phyloP scores from a whole-genome alignment of 2,329 filamentous ascomycete species.

The Orbilia oligospora region DNA sequence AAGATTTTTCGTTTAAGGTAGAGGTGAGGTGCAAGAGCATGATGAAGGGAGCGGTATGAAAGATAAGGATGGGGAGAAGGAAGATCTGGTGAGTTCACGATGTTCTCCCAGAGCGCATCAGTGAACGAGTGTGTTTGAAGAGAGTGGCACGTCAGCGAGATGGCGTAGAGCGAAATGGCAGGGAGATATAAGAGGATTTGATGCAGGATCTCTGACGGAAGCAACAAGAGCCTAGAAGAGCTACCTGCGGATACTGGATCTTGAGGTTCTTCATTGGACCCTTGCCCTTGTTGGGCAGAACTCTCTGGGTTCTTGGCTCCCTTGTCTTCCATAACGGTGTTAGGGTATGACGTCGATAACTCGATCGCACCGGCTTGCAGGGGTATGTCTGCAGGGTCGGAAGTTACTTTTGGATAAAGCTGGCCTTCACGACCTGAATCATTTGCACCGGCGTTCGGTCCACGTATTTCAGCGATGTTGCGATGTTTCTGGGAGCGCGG shows the following conservation, averaged over 20 bases:
- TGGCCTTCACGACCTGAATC: not conserved
- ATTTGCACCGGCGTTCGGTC: slow-evolving; percentile 10
- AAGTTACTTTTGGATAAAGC: slow-evolving; percentile 25
- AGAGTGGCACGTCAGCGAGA: slow-evolving; percentile 45
- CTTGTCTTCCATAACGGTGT: slow-evolving; percentile 8
- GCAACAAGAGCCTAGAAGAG: slow-evolving; percentile 22
- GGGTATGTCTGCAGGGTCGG: slow-evolving; percentile 21
- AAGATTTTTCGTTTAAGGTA: slow-evolving; percentile 63
- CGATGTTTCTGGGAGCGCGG: slow-evolving; percentile 4
- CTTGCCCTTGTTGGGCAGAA: slow-evolving; percentile 20
- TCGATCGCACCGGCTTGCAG: slow-evolving; percentile 8
- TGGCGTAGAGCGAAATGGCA: slow-evolving; percentile 55
- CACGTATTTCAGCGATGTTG: slow-evolving; percentile 32
- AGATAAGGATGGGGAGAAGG: slow-evolving; percentile 62
- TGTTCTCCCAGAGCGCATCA: slow-evolving; percentile 55
- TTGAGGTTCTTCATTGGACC: not conserved
- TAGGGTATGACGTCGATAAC: slow-evolving; percentile 24
- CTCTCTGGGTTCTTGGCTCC: not conserved
- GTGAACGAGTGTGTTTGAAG: slow-evolving; percentile 46
- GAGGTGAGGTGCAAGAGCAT: slow-evolving; percentile 61
- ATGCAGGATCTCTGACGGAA: slow-evolving; percentile 52
- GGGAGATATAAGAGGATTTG: slow-evolving; percentile 53
- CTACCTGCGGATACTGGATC: not conserved
- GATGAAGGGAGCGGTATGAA: slow-evolving; percentile 61
- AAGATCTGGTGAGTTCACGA: slow-evolving; percentile 57